A percentile compares a stretch with the other conserved stretches of the same genome.
These are phyloP conservation scores for Xanthoceras sorbifolium DNA, from an alignment of 345 rosid species.

Conservation along the genomic window DNA sequence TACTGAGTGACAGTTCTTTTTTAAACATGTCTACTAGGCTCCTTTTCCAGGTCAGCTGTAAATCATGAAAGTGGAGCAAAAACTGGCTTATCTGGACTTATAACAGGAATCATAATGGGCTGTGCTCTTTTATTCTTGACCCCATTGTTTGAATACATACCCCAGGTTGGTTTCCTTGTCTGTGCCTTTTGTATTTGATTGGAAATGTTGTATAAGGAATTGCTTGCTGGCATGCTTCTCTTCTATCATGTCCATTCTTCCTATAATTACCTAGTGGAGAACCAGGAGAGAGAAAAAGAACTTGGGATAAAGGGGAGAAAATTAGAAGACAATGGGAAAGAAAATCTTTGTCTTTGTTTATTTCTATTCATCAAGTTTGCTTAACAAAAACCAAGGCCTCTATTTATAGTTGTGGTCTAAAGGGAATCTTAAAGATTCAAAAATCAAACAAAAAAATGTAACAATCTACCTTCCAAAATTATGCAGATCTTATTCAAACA, in stretches of 20 bases:
- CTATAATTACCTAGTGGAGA: neutral
- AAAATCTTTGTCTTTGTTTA: neutral
- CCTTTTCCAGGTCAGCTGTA: conserved; percentile 98
- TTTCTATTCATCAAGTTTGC: neutral
- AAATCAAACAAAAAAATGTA: neutral
- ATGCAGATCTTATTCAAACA: neutral
- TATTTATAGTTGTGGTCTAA: too few relatives aligned
- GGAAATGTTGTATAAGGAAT: neutral
- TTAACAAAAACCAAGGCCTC: neutral
- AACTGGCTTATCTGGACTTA: conserved; percentile 82
- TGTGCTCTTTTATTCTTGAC: conserved; percentile 92
- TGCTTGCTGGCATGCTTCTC: neutral
- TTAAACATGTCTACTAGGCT: conserved; percentile 57
- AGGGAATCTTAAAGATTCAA: neutral
- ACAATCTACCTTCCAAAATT: neutral
- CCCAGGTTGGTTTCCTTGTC: conserved; percentile 62
- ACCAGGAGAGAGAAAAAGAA: too few relatives aligned
- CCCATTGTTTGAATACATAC: conserved; percentile 76
- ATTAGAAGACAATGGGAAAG: neutral
- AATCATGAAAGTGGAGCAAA: conserved; percentile 95
- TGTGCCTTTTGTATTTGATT: conserved; percentile 1
- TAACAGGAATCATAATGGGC: conserved; percentile 77
- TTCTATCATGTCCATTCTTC: neutral
- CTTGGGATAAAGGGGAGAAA: neutral
- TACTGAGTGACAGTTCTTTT: conserved; percentile 15